Evolutionary conservation across 2,329 filamentous ascomycete species (phyloP), one percentile per base, ranked within the genome.

Genomic region (Epichloe festucae): DNA sequence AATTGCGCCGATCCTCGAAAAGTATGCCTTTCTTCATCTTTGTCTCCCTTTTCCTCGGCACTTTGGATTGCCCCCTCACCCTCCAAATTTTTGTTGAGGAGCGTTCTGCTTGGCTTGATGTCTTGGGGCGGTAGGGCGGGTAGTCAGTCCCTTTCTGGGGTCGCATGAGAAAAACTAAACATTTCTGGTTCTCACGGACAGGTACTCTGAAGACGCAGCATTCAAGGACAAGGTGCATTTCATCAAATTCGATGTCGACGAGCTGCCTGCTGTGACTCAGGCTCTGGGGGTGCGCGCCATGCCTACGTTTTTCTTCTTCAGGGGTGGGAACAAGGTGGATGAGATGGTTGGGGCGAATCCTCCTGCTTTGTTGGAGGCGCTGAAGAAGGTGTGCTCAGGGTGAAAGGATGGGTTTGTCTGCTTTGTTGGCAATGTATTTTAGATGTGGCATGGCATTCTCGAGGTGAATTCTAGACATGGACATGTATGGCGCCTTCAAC

Each of bases 231-330:
- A 78, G 58, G 66, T 84, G 58, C 76, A 79, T 70, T 95, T 95
- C 73, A 81, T 81, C 79, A 93, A 95, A 78, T 73, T 95, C 65
- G 89, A 96, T 69, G 88, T 95, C 62, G 90, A 96, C 69, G 76
- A 87, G 58, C 73, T 90, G 45, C 74, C 82, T 59, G 82, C 85
- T 1, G 77, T 95, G 48, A 81, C 86, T 46, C 77, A 84, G 63
- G 81, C 90, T 64, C 81, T 91, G 58, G 81, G 81, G 58, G 79
- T 96, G 68, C 81, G 86, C 62, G 89, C 90, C 66, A 95, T 96
- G 89, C 90, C 90, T 54, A 94, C 89, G 17, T 95, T 96, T 73
- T 63, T 85, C 52, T 70, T 93, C 63, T 95, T 89, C 81, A 87
- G 88, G 76, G 70, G 82, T 61, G 88, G 86, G 57, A 68, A 87